Conservation (phyloP, 1,284 basidiomycete genomes). For the Golubevia sp. region DNA sequence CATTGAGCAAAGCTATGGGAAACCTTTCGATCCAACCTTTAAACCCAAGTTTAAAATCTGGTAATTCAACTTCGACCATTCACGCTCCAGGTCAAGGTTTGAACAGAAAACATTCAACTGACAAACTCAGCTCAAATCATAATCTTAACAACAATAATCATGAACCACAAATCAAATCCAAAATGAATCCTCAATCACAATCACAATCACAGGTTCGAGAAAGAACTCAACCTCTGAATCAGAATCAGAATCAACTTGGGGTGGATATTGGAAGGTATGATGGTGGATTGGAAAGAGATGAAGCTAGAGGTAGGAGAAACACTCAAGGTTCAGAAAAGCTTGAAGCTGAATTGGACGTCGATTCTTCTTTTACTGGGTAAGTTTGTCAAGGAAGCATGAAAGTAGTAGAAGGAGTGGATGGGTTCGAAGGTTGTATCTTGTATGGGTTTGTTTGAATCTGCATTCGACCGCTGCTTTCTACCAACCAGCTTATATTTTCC, state of each 20-base stretch:
- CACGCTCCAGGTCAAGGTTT: neutral
- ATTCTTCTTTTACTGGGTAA: neutral
- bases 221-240: neutral
- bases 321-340: constrained; percentile 5
- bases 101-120: constrained; percentile 5
- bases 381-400: neutral
- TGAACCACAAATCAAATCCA: neutral
- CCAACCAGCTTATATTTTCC: too few relatives aligned
- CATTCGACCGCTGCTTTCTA: too few relatives aligned
- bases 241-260: too few relatives aligned
- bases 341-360: neutral
- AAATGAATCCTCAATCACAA: constrained; percentile 19
- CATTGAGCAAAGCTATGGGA: constrained; percentile 6
- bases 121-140: constrained; percentile 17
- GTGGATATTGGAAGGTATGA: constrained; percentile 55
- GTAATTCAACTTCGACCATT: neutral
- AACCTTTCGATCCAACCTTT: neutral
- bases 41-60: neutral
- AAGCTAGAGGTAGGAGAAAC: constrained; percentile 42
- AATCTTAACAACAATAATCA: constrained; percentile 12
- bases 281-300: constrained; percentile 56
- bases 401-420: too few relatives aligned
- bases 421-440: too few relatives aligned
- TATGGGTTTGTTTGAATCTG: too few relatives aligned
- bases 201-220: neutral